These are phyloP conservation scores for Antrodiella citrinella DNA, from an alignment of 768 basidiomycete species.

Conservation along the genomic window DNA sequence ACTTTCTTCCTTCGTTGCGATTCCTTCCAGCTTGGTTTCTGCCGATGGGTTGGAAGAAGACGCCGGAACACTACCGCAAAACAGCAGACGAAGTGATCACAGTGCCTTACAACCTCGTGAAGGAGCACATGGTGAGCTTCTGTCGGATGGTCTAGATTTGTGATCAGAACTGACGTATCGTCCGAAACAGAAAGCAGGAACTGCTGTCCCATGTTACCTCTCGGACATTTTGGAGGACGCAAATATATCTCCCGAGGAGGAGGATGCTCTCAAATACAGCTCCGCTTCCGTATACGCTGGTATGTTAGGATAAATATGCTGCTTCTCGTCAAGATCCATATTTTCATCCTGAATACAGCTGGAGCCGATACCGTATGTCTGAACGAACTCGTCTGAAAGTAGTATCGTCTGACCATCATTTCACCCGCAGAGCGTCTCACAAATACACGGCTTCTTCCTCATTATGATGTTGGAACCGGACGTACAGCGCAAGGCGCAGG, in stretches of 20 bases:
- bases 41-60: slow-evolving; percentile 27
- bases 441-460: slow-evolving; percentile 18
- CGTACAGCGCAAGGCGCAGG: slow-evolving; percentile 18
- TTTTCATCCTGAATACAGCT: slow-evolving; percentile 14
- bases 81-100: slow-evolving; percentile 19
- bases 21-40: slow-evolving; percentile 34
- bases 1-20: slow-evolving; percentile 25
- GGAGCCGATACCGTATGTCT: slow-evolving; percentile 33
- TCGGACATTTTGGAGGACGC: slow-evolving; percentile 48
- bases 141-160: no score
- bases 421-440: slow-evolving; percentile 1
- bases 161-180: no score
- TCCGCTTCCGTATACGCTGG: slow-evolving; percentile 21
- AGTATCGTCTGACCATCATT: no score
- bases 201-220: slow-evolving; percentile 48
- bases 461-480: slow-evolving; percentile 25
- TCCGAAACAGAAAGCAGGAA: slow-evolving; percentile 49
- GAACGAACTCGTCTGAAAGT: no score
- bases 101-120: slow-evolving; percentile 24
- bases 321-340: background rate
- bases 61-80: slow-evolving; percentile 11
- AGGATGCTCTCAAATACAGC: slow-evolving; percentile 59
- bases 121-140: slow-evolving; percentile 25
- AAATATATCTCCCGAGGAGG: slow-evolving; percentile 43
- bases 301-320: background rate